phyloP scores from a whole-genome alignment of 2,329 filamentous ascomycete genomes.

The Pestalotiopsis sp. region DNA sequence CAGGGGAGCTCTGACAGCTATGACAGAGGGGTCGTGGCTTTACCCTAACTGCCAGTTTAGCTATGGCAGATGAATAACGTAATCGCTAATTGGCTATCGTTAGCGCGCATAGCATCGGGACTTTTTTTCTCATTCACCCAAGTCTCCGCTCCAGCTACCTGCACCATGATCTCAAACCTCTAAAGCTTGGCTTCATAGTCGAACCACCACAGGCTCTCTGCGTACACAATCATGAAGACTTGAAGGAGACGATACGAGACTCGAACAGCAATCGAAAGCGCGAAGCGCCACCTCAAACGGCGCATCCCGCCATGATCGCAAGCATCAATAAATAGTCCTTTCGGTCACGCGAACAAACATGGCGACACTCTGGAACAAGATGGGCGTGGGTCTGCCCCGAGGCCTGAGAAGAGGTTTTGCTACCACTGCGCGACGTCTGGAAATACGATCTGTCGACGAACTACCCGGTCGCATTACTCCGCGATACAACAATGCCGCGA shows the following conservation, averaged over 20 bases:
- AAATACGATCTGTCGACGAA: conserved; percentile 52
- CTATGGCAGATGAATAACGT: background rate
- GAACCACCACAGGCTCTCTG: background rate
- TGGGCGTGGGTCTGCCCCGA: background rate
- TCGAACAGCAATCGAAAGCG: background rate
- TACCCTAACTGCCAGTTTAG: background rate
- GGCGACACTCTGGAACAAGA: background rate
- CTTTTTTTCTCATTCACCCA: background rate
- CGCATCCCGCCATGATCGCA: background rate
- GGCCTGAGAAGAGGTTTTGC: conserved; percentile 47
- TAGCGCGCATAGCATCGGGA: background rate
- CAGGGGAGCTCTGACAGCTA: background rate
- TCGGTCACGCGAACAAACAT: conserved; percentile 8
- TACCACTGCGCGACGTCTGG: conserved; percentile 42
- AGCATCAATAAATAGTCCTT: background rate
- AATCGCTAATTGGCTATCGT: background rate
- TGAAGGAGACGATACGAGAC: background rate
- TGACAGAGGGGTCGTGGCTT: background rate
- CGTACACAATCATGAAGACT: background rate
- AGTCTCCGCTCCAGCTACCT: background rate
- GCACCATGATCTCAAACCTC: conserved; percentile 6
- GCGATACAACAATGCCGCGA: conserved; percentile 62
- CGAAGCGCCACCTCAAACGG: background rate
- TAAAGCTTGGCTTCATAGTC: background rate
- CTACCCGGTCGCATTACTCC: conserved; percentile 63